These are phyloP conservation scores for Eucalyptus cloeziana DNA, from an alignment of 345 rosid genomes.

Conservation along the genomic window DNA sequence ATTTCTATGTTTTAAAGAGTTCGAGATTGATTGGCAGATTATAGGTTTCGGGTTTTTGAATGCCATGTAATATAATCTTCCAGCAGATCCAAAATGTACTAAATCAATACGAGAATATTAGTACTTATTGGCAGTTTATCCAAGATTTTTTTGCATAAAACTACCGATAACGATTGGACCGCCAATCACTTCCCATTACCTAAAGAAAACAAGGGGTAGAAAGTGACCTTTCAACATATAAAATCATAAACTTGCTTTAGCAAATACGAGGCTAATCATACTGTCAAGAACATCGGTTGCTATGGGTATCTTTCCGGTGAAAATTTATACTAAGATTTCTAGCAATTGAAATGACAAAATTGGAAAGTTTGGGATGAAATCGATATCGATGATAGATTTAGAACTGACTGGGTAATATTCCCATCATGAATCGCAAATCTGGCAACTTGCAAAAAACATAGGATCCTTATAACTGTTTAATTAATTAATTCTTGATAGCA, in stretches of 20 bases:
- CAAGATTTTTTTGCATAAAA: fast-evolving
- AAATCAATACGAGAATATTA: not conserved
- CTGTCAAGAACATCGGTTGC: too few species aligned
- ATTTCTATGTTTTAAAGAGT: not conserved
- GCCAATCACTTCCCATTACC: too few species aligned
- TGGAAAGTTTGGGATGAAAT: fast-evolving
- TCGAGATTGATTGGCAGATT: not conserved
- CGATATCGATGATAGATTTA: fast-evolving
- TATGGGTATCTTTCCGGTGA: too few species aligned
- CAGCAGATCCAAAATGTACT: not conserved
- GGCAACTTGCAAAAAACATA: not conserved
- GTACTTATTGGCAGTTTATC: not conserved
- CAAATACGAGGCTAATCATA: too few species aligned
- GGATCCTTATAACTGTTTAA: not conserved
- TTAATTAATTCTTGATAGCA: not conserved
- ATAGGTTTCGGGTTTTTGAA: not conserved
- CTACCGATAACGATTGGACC: fast-evolving
- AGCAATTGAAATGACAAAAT: not conserved
- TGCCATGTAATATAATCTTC: not conserved
- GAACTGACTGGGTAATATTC: fast-evolving
- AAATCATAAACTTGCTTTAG: too few species aligned
- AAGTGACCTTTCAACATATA: too few species aligned
- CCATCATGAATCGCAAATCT: fast-evolving
- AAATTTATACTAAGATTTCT: not conserved
- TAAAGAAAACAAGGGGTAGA: too few species aligned